Base-by-base conservation (phyloP, 2,329 filamentous ascomycete genomes). In the Paecilomyces fulvus region DNA sequence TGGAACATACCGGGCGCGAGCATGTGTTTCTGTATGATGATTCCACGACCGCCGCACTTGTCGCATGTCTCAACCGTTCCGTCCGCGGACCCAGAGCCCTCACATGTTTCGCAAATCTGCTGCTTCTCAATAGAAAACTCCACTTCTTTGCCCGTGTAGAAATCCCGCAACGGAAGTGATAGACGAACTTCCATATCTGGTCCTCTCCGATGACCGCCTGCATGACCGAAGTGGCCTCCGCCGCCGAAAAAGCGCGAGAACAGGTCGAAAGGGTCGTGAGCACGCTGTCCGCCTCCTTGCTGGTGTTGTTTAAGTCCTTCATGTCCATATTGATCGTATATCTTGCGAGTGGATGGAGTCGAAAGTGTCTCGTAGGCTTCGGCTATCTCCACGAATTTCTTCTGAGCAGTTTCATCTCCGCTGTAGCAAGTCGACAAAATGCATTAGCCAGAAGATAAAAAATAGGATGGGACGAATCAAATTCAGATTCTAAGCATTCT, bases 191-290 rank as follows among this genome's bases (percentile, higher is more conserved):
- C 92, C 80, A 95, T 89, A 69, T 95, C 90, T 54, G 88, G 92
- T 0, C 94, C 94, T 30, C 86, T 83, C 30, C 91, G 86, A 71
- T 94, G 87, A 33, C 86, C 87, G 5, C 80, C 78, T 52, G 85
- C 84, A 64, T 87, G 77, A 14, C 88, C 87, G 61, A 89, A 95
- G 73, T 94, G 90, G 9, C 91, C 91, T 37, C 83, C 87, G 21
- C 92, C 92, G 60, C 94, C 94, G 70, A 99, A 99, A 83, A 99
- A 97, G 63, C 90, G 88, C 55, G 86, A 91, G 80, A 99, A 99
- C 48, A 99, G 79, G 73, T 99, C 94, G 70, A 97, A 97, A 20
- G 94, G 92, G 69, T 99, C 92, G 30, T 78, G 76, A 8, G 76
- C 78, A 49, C 80, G 80, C 9, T 82, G 80, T 52, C 83, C 83